Evolutionary conservation across 805 yeast genomes (phyloP).

Genomic region (Debaryomyces hansenii): DNA sequence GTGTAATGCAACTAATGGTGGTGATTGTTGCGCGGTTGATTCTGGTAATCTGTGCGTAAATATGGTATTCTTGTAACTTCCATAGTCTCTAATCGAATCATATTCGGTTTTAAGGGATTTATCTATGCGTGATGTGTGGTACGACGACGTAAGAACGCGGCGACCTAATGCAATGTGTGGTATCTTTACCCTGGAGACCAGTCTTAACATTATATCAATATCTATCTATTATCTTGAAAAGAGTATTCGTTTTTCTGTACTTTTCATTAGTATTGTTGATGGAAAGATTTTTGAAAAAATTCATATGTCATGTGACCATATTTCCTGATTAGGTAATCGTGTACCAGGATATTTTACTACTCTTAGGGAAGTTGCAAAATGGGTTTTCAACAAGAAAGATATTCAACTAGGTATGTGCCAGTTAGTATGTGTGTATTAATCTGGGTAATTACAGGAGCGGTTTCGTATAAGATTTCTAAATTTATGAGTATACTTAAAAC

Average conservation of each 20-base stretch:
- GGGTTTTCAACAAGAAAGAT: too few species aligned
- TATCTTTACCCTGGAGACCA: constrained; percentile 4
- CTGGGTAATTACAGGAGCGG: too few species aligned
- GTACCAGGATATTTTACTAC: too few species aligned
- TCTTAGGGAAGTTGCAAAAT: too few species aligned
- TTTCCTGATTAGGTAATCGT: not conserved
- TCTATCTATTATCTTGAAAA: not conserved
- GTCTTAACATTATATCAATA: constrained; percentile 8
- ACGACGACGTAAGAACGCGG: constrained; percentile 5
- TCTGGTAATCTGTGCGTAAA: constrained; percentile 48
- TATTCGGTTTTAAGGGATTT: constrained; percentile 28
- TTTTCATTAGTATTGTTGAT: constrained; percentile 1
- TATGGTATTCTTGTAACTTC: constrained; percentile 39
- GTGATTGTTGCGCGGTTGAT: constrained; percentile 53
- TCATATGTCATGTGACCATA: not conserved
- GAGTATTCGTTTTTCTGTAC: not conserved
- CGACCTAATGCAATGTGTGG: not conserved
- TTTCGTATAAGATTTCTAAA: too few species aligned
- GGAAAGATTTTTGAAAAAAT: constrained; percentile 1
- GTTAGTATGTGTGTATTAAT: too few species aligned
- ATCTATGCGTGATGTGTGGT: constrained; percentile 24
- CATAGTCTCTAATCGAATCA: constrained; percentile 35
- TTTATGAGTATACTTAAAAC: too few species aligned
- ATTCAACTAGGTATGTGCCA: too few species aligned
- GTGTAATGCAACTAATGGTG: constrained; percentile 77